Evolutionary conservation across 108 stramenopile species (phyloP).

Genomic region (Skeletonema tropicum): DNA sequence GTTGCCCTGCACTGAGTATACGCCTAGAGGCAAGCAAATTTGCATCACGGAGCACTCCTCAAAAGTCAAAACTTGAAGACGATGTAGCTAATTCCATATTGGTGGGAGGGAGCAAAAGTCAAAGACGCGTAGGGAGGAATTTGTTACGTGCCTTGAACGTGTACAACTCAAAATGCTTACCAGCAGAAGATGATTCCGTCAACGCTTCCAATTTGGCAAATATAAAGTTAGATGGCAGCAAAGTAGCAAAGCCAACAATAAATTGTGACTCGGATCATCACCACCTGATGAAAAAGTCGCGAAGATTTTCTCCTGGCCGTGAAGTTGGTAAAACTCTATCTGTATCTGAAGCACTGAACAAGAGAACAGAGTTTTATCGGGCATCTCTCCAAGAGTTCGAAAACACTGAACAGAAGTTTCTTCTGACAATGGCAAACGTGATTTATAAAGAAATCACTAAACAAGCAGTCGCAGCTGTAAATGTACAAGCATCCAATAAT

Average conservation of each 20-base stretch:
- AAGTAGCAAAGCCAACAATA: constrained; percentile 4
- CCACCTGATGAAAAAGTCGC: neutral
- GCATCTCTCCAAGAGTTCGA: constrained; percentile 10
- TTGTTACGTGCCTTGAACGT: constrained; percentile 44
- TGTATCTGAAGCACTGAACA: neutral
- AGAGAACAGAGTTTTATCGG: neutral
- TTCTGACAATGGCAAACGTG: constrained; percentile 17
- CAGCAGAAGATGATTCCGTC: neutral
- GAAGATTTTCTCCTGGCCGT: neutral
- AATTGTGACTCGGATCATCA: neutral
- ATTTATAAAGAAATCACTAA: constrained; percentile 38
- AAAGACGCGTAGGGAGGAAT: constrained; percentile 59
- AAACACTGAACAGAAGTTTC: constrained; percentile 3
- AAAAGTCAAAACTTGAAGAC: neutral
- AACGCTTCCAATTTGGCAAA: constrained; percentile 16
- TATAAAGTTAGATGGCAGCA: constrained; percentile 6
- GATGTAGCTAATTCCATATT: constrained; percentile 22
- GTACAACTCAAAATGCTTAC: constrained; percentile 30
- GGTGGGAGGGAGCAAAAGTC: constrained; percentile 62
- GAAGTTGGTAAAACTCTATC: neutral
- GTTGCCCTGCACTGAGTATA: constrained; percentile 84
- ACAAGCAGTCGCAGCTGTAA: constrained; percentile 3
- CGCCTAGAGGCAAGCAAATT: constrained; percentile 68
- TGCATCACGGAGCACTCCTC: neutral
- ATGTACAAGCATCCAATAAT: neutral